Evolutionary conservation across 2,329 filamentous ascomycete genomes (phyloP).

Genomic region (Knufia fluminis): DNA sequence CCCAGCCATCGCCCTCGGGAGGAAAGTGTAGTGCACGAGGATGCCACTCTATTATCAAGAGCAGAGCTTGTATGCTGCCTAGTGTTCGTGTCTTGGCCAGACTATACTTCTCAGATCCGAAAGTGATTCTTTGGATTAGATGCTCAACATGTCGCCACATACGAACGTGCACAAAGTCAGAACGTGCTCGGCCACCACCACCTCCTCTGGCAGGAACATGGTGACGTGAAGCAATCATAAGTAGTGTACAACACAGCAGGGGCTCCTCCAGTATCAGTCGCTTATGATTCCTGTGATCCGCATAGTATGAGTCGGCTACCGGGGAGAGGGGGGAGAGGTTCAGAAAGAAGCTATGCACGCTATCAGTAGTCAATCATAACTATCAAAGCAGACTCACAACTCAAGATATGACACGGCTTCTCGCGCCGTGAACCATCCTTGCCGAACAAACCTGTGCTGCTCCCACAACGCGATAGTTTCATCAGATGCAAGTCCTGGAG

Average conservation of each 20-base stretch:
- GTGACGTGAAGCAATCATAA: slow-evolving; percentile 48
- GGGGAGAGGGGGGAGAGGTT: slow-evolving; percentile 45
- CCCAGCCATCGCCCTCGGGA: slow-evolving; percentile 46
- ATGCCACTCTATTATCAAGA: slow-evolving; percentile 50
- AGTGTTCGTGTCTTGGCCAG: slow-evolving; percentile 42
- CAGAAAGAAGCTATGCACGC: slow-evolving; percentile 32
- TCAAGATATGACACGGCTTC: slow-evolving; percentile 47
- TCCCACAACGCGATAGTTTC: slow-evolving; percentile 21
- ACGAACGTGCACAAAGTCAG: slow-evolving; percentile 45
- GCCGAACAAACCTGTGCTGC: slow-evolving; percentile 43
- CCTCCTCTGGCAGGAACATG: slow-evolving; percentile 35
- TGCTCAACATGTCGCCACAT: slow-evolving; percentile 48
- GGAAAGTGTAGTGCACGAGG: slow-evolving; percentile 47
- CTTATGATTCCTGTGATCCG: slow-evolving; percentile 40
- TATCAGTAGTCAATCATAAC: slow-evolving; percentile 18
- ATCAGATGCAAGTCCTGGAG: slow-evolving; percentile 37
- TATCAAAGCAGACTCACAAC: slow-evolving; percentile 24
- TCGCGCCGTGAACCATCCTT: slow-evolving; percentile 48
- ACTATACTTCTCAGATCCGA: slow-evolving; percentile 45
- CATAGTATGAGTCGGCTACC: slow-evolving; percentile 42
- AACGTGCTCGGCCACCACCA: slow-evolving; percentile 39
- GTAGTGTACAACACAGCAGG: slow-evolving; percentile 44
- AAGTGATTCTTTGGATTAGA: slow-evolving; percentile 44
- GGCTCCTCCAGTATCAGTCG: slow-evolving; percentile 43
- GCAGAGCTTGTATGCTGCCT: slow-evolving; percentile 45